Base-by-base conservation (phyloP, 768 basidiomycete genomes). In the Pleurotus tuber-regium region DNA sequence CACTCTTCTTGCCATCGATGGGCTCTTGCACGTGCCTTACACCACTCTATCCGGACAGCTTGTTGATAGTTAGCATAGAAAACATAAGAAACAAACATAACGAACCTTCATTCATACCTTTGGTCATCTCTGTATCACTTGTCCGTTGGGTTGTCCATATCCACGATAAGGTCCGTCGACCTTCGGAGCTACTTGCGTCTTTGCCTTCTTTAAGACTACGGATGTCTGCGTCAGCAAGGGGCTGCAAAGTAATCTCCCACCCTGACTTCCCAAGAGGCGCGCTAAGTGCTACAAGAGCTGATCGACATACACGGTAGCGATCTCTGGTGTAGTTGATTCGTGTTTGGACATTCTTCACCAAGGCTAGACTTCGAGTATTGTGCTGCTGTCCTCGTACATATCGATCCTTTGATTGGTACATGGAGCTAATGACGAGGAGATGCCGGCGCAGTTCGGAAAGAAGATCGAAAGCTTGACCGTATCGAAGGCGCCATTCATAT, bases 361-460 rank as follows among this genome's bases (percentile, higher is more conserved):
- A 35, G 0, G 49, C 51, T 6, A 58, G 50, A 28, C 60, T 63
- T 1, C 59, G 60, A 4, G 62, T 68, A 16, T 61, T 57, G 52
- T 54, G 54, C 1, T 50, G 48, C 35, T 69, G 65, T 0, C 70
- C 66, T 14, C 33, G 6, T 36, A 18, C 14, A 18, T 36, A 36
- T 18, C 35, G 14, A 18, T 36, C 35, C 35, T 36, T 36, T 14
- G 35, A 36, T 18, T 36, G 35, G 35, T 36, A 36, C 35, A 36
- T 36, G 19, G 12, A 36, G 35, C 35, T 36, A 18, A 36, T 14
- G 12, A 36, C 35, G 19, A 36, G 35, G 19, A 36, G 35, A 18
- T 36, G n/a, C n/a, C n/a, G n/a, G n/a, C n/a, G n/a, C n/a, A n/a
- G n/a, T n/a, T n/a, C n/a, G n/a, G n/a, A n/a, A n/a, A n/a, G n/a